Evolutionary conservation across 2,329 filamentous ascomycete species (phyloP).

Genomic region (Alternaria postmessia): DNA sequence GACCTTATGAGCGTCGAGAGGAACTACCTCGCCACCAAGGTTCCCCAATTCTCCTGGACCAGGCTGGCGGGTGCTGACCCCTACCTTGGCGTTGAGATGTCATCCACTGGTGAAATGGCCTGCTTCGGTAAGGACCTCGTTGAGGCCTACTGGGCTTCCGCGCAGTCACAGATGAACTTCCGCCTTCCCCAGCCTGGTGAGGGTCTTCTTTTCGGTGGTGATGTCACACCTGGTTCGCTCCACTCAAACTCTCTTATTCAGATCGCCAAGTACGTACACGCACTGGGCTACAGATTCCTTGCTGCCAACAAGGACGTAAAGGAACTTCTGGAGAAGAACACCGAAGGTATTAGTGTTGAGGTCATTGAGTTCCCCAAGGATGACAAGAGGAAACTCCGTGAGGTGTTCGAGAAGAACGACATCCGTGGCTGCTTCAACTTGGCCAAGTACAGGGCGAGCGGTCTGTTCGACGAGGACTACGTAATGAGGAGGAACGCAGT

Average conservation of each 20-base stretch:
- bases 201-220: conserved; percentile 93
- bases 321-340: conserved; percentile 76
- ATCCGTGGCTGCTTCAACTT: conserved; percentile 97
- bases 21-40: conserved; percentile 95
- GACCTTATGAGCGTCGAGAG: conserved; percentile 91
- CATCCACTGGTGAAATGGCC: conserved; percentile 95
- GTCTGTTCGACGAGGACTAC: conserved; percentile 90
- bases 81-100: conserved; percentile 98
- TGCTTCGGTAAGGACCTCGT: conserved; percentile 97
- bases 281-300: conserved; percentile 93
- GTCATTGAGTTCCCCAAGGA: conserved; percentile 97
- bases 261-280: conserved; percentile 85
- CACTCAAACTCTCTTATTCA: conserved; percentile 72
- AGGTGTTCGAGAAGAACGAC: conserved; percentile 96
- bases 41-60: conserved; percentile 99
- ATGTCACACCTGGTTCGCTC: conserved; percentile 60
- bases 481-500: conserved; percentile 98
- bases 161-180: conserved; percentile 99
- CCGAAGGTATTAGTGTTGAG: conserved; percentile 77
- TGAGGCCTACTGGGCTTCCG: conserved; percentile 96
- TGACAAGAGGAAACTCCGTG: conserved; percentile 92
- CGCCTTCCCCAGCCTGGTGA: conserved; percentile 92
- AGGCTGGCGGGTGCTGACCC: conserved; percentile 96
- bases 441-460: conserved; percentile 82
- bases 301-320: conserved; percentile 85